Evolutionary conservation across 495 filamentous ascomycete genomes (phyloP).

Genomic region (Ascobolus immersus): DNA sequence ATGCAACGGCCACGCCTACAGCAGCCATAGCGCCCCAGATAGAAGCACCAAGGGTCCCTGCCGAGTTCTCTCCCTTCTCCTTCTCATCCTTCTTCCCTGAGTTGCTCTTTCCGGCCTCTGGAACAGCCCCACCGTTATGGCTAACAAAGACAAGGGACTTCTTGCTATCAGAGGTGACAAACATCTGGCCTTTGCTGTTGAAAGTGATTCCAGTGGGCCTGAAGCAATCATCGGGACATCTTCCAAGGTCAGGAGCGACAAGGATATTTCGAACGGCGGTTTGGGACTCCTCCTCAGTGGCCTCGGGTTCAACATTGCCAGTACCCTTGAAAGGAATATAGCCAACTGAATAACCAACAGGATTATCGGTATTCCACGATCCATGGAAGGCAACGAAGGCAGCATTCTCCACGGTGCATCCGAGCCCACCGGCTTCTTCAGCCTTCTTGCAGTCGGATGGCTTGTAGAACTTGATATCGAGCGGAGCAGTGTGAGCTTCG

Average conservation of each 20-base stretch:
- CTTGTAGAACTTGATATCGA: slow-evolving; percentile 31
- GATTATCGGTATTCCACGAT: slow-evolving; percentile 28
- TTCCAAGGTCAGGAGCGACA: slow-evolving; percentile 20
- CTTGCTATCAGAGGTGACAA: slow-evolving; percentile 30
- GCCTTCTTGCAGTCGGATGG: slow-evolving; percentile 7
- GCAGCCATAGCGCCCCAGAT: too few species aligned
- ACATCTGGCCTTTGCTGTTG: slow-evolving; percentile 24
- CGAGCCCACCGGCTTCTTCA: neutral
- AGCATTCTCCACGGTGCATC: too few species aligned
- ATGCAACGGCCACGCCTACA: too few species aligned
- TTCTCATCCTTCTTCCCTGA: too few species aligned
- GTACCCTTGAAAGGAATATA: slow-evolving; percentile 20
- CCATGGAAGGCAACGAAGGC: slow-evolving; percentile 28
- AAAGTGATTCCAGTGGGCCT: slow-evolving; percentile 31
- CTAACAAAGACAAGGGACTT: too few species aligned
- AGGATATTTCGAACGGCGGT: slow-evolving; percentile 28
- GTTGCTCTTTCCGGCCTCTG: too few species aligned
- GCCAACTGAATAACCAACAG: slow-evolving; percentile 31
- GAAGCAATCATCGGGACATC: slow-evolving; percentile 26
- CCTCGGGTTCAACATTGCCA: slow-evolving; percentile 20
- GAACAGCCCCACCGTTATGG: too few species aligned
- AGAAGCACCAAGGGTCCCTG: too few species aligned
- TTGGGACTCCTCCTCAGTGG: slow-evolving; percentile 20
- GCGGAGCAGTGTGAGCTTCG: slow-evolving; percentile 32
- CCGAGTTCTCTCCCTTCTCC: too few species aligned